Evolutionary conservation across 1,284 basidiomycete genomes (phyloP).

Genomic region (Coniophora puteana): DNA sequence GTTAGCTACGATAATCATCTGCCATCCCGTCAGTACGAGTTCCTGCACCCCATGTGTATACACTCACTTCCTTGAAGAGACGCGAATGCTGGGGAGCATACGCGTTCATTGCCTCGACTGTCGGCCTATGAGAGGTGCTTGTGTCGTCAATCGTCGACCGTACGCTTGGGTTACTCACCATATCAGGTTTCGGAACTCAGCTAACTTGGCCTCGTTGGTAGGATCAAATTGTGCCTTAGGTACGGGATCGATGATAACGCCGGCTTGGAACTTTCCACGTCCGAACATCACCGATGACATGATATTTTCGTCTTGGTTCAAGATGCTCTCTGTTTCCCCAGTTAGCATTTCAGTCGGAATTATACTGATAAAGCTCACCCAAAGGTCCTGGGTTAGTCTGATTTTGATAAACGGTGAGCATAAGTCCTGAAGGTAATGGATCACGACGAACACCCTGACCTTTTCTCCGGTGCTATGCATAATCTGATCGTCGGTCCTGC

Average conservation of each 20-base stretch:
- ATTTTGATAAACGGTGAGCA: background rate
- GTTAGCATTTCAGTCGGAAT: background rate
- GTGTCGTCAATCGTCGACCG: slow-evolving; percentile 14
- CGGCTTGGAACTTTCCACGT: slow-evolving; percentile 37
- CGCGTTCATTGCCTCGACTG: slow-evolving; percentile 30
- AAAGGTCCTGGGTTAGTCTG: slow-evolving; percentile 41
- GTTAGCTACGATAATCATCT: slow-evolving; percentile 34
- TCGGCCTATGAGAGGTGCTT: slow-evolving; percentile 22
- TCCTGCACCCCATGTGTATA: too few species aligned
- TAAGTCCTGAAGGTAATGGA: too few species aligned
- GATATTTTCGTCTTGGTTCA: slow-evolving; percentile 26
- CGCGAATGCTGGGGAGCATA: slow-evolving; percentile 34
- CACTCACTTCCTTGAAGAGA: slow-evolving; percentile 31
- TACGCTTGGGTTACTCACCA: slow-evolving; percentile 30
- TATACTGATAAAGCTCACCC: slow-evolving; percentile 25
- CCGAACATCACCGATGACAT: slow-evolving; percentile 33
- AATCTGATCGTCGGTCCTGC: slow-evolving; percentile 49
- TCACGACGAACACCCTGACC: slow-evolving; percentile 26
- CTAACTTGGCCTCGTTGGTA: too few species aligned
- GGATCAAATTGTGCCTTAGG: too few species aligned
- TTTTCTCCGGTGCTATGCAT: slow-evolving; percentile 51
- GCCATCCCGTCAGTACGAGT: too few species aligned
- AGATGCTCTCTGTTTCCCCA: slow-evolving; percentile 33
- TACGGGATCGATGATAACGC: slow-evolving; percentile 40
- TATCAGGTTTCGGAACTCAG: slow-evolving; percentile 27